These are phyloP conservation scores for Rosa rugosa DNA, from an alignment of 306 rosid species.

Conservation along the genomic window DNA sequence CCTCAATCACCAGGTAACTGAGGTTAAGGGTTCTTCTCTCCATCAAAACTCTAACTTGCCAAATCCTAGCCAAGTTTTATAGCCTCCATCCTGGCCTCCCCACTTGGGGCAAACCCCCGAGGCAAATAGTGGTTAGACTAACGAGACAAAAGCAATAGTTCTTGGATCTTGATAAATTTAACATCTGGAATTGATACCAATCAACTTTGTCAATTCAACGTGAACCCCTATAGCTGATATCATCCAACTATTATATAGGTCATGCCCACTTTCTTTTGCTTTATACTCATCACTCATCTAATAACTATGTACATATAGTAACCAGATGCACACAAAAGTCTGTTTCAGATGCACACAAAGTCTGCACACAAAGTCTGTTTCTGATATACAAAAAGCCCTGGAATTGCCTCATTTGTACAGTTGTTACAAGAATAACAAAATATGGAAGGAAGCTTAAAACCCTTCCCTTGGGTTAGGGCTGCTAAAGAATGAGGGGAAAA, in stretches of 20 bases:
- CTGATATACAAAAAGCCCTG: slow-evolving; percentile 19
- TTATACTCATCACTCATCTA: too few relatives aligned
- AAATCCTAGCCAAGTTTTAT: too few relatives aligned
- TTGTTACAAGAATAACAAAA: slow-evolving; percentile 31
- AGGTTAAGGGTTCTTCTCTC: too few relatives aligned
- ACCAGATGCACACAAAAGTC: not conserved
- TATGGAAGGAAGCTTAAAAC: slow-evolving; percentile 17
- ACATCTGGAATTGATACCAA: not conserved
- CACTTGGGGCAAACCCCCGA: not conserved
- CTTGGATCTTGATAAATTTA: not conserved
- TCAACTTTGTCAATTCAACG: not conserved
- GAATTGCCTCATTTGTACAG: slow-evolving; percentile 53
- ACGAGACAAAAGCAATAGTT: not conserved
- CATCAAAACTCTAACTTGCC: too few relatives aligned
- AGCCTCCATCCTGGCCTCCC: too few relatives aligned
- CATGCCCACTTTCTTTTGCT: too few relatives aligned
- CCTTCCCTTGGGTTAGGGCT: slow-evolving; percentile 42
- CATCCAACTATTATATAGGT: too few relatives aligned
- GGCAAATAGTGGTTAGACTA: not conserved
- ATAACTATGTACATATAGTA: not conserved
- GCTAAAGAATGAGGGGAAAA: slow-evolving; percentile 44
- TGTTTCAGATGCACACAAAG: too few relatives aligned
- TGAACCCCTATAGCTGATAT: not conserved
- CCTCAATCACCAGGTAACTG: too few relatives aligned
- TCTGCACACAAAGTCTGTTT: not conserved